A percentile compares a stretch with the other conserved stretches of the same genome.
phyloP scores from a whole-genome alignment of 495 filamentous ascomycete species.

The Amniculicola lignicola region DNA sequence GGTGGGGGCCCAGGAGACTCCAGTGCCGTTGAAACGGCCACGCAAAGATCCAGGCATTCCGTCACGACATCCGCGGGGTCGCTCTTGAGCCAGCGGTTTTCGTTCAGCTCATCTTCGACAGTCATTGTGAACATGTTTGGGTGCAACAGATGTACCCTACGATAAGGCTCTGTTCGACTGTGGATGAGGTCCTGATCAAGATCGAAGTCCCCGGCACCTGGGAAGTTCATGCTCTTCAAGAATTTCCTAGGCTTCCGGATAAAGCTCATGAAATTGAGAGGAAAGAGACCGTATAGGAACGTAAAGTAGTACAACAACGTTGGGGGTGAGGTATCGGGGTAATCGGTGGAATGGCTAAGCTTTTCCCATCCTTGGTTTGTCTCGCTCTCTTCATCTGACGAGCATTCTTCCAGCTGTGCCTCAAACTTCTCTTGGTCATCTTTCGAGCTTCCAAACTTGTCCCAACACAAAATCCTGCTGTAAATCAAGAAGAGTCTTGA shows the following conservation, averaged over 20 bases:
- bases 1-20: constrained; percentile 40
- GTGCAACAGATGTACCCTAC: constrained; percentile 65
- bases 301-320: constrained; percentile 75
- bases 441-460: constrained; percentile 42
- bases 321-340: constrained; percentile 60
- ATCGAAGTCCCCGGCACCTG: constrained; percentile 65
- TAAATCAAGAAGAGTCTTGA: constrained; percentile 73
- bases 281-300: constrained; percentile 72
- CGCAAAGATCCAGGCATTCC: constrained; percentile 58
- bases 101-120: constrained; percentile 66
- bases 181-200: constrained; percentile 68
- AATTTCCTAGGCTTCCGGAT: constrained; percentile 71
- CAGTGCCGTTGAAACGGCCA: constrained; percentile 38
- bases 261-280: constrained; percentile 74
- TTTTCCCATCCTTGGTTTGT: constrained; percentile 56
- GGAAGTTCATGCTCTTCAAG: constrained; percentile 58
- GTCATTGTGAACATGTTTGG: constrained; percentile 71
- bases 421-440: neutral
- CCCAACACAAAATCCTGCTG: constrained; percentile 70
- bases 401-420: neutral
- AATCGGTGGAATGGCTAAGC: constrained; percentile 53
- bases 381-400: constrained; percentile 12
- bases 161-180: constrained; percentile 62
- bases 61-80: constrained; percentile 69
- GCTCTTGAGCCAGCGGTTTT: constrained; percentile 69